A percentile compares a stretch with the other conserved stretches of the same genome.
Conservation (phyloP, 495 filamentous ascomycete species). For the Usnea hakonensis region DNA sequence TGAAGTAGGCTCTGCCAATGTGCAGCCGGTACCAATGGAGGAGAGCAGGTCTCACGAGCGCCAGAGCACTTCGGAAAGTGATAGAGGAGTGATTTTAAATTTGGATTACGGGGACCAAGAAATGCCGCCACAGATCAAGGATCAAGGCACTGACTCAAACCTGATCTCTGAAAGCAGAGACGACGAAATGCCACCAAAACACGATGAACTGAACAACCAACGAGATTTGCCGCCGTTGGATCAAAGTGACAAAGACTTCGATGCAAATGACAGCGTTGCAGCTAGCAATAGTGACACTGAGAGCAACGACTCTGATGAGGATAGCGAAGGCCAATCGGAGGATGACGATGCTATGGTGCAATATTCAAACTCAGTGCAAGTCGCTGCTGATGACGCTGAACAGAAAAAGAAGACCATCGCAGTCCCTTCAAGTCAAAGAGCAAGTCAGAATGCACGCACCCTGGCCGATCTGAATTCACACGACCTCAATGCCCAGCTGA, state of each 20-base stretch:
- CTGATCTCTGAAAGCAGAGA: neutral
- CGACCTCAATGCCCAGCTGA: slow-evolving; percentile 38
- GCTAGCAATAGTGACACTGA: slow-evolving; percentile 47
- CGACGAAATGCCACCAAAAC: neutral
- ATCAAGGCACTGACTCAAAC: neutral
- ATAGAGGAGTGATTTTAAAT: slow-evolving; percentile 2
- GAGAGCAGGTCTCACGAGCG: neutral
- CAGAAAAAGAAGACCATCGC: neutral
- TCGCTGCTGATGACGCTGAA: slow-evolving; percentile 30
- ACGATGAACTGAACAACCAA: neutral
- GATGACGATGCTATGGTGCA: slow-evolving; percentile 34
- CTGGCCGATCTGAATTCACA: slow-evolving; percentile 38
- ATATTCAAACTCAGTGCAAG: slow-evolving; percentile 29
- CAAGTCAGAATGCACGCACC: slow-evolving; percentile 4
- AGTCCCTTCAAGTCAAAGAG: neutral
- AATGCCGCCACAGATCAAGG: neutral
- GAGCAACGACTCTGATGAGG: slow-evolving; percentile 41
- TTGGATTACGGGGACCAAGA: neutral
- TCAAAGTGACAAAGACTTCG: neutral
- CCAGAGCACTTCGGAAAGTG: neutral
- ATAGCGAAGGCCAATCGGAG: slow-evolving; percentile 41
- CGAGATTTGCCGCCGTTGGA: neutral
- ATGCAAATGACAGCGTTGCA: slow-evolving; percentile 1
- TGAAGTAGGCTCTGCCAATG: neutral
- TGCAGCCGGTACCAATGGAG: neutral